Evolutionary conservation across 2,329 filamentous ascomycete genomes (phyloP).

Genomic region (Aspergillus hiratsukae): DNA sequence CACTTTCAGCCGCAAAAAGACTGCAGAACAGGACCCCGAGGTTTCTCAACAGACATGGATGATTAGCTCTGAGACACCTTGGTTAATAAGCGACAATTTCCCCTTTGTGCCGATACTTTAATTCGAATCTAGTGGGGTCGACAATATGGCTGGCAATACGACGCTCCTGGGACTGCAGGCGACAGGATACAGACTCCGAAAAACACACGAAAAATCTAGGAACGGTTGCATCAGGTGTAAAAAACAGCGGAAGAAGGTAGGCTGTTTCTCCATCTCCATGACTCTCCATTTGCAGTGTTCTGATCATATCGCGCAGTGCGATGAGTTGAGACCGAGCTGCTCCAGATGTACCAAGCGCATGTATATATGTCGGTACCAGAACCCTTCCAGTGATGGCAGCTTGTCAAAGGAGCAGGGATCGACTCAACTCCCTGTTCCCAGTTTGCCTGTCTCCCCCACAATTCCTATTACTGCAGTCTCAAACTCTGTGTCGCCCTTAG

Average conservation of each 20-base stretch:
- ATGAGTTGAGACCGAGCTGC: slow-evolving; percentile 32
- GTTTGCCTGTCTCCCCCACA: neutral
- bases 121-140: neutral
- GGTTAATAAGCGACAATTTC: slow-evolving; percentile 5
- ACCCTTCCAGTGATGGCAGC: neutral
- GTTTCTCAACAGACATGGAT: neutral
- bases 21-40: neutral
- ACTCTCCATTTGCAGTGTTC: neutral
- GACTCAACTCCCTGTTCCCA: neutral
- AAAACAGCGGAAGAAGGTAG: slow-evolving; percentile 34
- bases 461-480: neutral
- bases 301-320: slow-evolving; percentile 26
- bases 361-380: slow-evolving; percentile 27
- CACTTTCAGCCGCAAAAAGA: neutral
- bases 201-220: slow-evolving; percentile 30
- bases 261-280: neutral
- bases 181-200: slow-evolving; percentile 13
- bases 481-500: neutral
- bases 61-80: neutral
- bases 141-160: slow-evolving; percentile 6
- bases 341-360: slow-evolving; percentile 30
- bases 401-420: slow-evolving; percentile 3
- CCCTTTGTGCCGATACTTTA: neutral
- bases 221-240: slow-evolving; percentile 34
- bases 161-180: neutral